Evolutionary conservation across 257 asterid genomes (phyloP).

Genomic region (Craterostigma plantagineum): DNA sequence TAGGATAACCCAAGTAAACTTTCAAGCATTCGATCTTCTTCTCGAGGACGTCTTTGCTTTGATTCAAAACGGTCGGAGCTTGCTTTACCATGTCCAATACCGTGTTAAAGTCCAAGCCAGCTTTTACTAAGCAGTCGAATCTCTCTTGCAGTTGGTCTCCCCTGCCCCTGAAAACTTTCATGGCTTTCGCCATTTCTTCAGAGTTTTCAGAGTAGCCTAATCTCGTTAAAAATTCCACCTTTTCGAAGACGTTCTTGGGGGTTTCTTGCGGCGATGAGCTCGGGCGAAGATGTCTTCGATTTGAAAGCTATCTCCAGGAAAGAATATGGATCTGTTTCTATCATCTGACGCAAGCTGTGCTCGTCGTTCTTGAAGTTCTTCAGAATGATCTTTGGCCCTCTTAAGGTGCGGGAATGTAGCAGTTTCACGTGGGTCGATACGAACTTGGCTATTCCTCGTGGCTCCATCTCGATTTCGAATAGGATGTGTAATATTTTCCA

Average conservation of each 20-base stretch:
- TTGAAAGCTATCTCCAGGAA: slow-evolving; percentile 48
- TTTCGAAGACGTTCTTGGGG: slow-evolving; percentile 36
- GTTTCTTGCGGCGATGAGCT: slow-evolving; percentile 37
- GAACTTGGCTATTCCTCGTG: slow-evolving; percentile 25
- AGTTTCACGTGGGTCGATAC: slow-evolving; percentile 28
- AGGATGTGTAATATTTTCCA: slow-evolving; percentile 54
- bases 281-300: slow-evolving; percentile 12
- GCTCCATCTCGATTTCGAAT: slow-evolving; percentile 39
- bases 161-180: slow-evolving; percentile 64
- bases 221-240: slow-evolving; percentile 37
- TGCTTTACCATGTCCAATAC: slow-evolving; percentile 54
- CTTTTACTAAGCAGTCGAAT: slow-evolving; percentile 55
- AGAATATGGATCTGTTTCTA: slow-evolving; percentile 31
- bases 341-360: slow-evolving; percentile 25
- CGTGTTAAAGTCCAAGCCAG: slow-evolving; percentile 58
- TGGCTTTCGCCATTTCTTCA: slow-evolving; percentile 76
- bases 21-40: slow-evolving; percentile 43
- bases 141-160: slow-evolving; percentile 92
- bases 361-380: slow-evolving; percentile 35
- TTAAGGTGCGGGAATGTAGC: slow-evolving; percentile 36
- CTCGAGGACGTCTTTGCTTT: slow-evolving; percentile 45
- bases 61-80: slow-evolving; percentile 57
- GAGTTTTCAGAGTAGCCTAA: slow-evolving; percentile 71
- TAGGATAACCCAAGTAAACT: slow-evolving; percentile 41
- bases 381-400: slow-evolving; percentile 49